phyloP scores from a whole-genome alignment of 163 green algal genomes.

The Chlorella variabilis region DNA sequence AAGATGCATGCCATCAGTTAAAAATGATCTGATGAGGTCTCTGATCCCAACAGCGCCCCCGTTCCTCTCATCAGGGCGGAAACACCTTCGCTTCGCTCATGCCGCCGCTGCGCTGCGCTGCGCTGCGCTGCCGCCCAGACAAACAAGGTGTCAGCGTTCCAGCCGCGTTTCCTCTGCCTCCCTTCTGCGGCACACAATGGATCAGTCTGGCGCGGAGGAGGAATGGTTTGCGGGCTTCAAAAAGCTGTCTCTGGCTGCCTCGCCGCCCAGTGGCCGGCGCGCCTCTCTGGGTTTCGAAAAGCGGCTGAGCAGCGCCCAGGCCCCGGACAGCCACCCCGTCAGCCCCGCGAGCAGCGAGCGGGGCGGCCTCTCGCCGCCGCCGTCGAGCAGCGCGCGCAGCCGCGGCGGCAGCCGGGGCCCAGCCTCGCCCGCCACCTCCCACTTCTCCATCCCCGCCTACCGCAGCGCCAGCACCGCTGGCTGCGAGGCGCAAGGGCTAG shows the following conservation, averaged over 20 bases:
- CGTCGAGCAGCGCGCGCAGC: background rate
- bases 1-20: too few relatives aligned
- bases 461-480: background rate
- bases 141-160: too few relatives aligned
- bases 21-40: too few relatives aligned
- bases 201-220: background rate
- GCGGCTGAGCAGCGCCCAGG: background rate
- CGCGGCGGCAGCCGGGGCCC: background rate
- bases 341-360: background rate
- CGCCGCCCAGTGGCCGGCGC: too few relatives aligned
- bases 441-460: background rate
- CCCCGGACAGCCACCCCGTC: background rate
- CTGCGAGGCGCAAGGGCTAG: background rate
- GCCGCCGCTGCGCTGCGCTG: too few relatives aligned
- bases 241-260: background rate
- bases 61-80: too few relatives aligned
- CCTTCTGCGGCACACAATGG: too few relatives aligned
- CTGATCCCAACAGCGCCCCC: too few relatives aligned
- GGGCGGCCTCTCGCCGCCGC: background rate
- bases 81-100: too few relatives aligned
- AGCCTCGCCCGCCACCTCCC: conserved; percentile 11
- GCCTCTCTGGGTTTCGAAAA: background rate
- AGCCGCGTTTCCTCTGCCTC: too few relatives aligned
- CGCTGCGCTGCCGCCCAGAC: too few relatives aligned
- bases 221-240: background rate